Base-by-base conservation (phyloP, 495 filamentous ascomycete species). In the Talaromyces borbonicus region DNA sequence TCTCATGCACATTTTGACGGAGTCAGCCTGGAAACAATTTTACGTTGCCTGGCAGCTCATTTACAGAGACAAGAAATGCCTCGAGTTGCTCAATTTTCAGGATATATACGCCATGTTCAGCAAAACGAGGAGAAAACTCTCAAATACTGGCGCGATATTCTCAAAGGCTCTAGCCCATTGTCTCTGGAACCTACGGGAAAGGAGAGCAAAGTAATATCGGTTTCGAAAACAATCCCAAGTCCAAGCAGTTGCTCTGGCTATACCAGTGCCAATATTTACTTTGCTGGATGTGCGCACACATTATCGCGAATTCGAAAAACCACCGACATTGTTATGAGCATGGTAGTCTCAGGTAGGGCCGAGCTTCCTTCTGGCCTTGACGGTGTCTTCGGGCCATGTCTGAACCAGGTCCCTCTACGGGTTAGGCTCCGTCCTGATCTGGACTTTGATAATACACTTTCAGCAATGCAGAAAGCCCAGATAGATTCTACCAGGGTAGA, bases 1-100 rank as follows among this genome's bases (percentile, higher is more conserved):
- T 79, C 75, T 0, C 77, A 81, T 52, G 73, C 77, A 0, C 77
- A 80, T 38, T 81, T 79, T 56, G 77, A 80, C 48, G 77, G 73
- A 22, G 63, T 79, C 5, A 78, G 67, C 49, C 69, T 81, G 1
- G 71, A 75, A 8, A 55, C 57, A 3, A 61, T 79, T 5, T 58
- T 78, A 2, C 33, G 56, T 5, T 63, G 69, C 1, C 56, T 69
- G 8, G 35, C 59, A 11, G 53, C 54, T 3, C 48, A 54, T 1
- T 75, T 71, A 55, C 43, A 54, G 12, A 59, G 60, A 14, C 33
- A 56, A 22, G 23, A 26, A 0, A 46, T 68, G 8, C 36, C 51
- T 0, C 22, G 39, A 20, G 37, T 60, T 8, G 54, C 56, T 5
- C 65, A 70, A 0, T 79, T 75, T 51, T 71, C 72, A 0, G 48